Evolutionary conservation across 2,329 filamentous ascomycete genomes (phyloP).

Genomic region (Colletotrichum theobromicola): DNA sequence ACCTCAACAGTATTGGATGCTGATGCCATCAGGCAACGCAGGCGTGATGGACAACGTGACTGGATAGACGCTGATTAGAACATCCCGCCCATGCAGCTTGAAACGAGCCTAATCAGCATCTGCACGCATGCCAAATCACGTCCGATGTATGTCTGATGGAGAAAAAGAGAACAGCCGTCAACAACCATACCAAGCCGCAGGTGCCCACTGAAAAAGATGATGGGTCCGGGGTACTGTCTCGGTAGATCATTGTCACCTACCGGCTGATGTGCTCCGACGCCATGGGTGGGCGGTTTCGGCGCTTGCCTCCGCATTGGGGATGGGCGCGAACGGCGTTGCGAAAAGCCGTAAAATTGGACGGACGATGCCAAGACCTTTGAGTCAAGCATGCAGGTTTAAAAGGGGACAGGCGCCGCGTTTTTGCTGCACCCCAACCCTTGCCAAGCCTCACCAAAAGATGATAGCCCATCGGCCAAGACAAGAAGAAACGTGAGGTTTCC

Average conservation of each 20-base stretch:
- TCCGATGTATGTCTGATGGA: neutral
- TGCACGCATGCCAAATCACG: neutral
- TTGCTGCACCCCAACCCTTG: neutral
- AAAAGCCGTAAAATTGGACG: constrained; percentile 13
- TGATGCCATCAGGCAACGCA: neutral
- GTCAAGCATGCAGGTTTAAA: constrained; percentile 1
- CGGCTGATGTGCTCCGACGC: constrained; percentile 5
- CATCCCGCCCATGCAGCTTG: neutral
- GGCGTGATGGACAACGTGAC: neutral
- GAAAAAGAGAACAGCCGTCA: neutral
- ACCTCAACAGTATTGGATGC: neutral
- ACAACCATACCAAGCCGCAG: neutral
- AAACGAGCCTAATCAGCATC: neutral
- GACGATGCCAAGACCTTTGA: constrained; percentile 14
- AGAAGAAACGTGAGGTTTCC: neutral
- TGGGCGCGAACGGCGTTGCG: neutral
- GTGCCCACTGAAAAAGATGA: neutral
- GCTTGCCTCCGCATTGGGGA: constrained; percentile 2
- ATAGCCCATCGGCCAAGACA: neutral
- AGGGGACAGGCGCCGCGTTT: neutral
- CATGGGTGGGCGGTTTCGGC: neutral
- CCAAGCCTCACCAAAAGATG: constrained; percentile 2
- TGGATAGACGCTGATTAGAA: neutral
- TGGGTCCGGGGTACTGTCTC: neutral
- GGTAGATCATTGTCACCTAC: constrained; percentile 12